Evolutionary conservation across 495 filamentous ascomycete species (phyloP).

Genomic region (Lichina pygmaea): DNA sequence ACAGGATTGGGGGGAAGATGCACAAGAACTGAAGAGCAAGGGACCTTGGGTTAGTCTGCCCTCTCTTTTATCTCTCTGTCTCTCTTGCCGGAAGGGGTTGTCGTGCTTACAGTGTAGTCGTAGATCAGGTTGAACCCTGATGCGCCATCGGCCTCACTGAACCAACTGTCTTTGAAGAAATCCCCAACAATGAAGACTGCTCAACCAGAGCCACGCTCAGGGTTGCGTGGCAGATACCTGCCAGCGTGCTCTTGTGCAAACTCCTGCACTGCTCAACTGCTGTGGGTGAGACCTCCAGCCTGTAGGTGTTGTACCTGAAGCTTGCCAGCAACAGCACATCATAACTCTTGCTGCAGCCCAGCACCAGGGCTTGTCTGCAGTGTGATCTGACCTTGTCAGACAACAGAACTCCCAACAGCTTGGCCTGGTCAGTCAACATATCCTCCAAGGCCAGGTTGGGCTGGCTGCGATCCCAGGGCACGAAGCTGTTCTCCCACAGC

Average conservation of each 20-base stretch:
- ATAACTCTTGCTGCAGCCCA: conserved; percentile 51
- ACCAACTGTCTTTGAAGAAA: conserved; percentile 45
- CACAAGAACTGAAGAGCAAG: conserved; percentile 44
- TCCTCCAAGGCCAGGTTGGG: conserved; percentile 43
- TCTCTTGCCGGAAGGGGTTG: not conserved
- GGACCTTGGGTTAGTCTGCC: not conserved
- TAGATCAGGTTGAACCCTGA: conserved; percentile 50
- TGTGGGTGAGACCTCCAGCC: conserved; percentile 34
- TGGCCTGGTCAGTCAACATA: conserved; percentile 19
- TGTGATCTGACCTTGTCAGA: not conserved
- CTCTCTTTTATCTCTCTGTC: not conserved
- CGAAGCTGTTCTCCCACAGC: conserved; percentile 33
- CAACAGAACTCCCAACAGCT: conserved; percentile 16
- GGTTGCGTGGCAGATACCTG: conserved; percentile 13
- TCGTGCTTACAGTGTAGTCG: conserved; percentile 40
- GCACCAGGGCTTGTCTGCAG: conserved; percentile 15
- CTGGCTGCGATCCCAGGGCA: conserved; percentile 43
- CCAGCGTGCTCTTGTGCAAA: conserved; percentile 10
- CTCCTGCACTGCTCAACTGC: conserved; percentile 28
- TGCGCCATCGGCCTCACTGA: conserved; percentile 17
- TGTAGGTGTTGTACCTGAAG: conserved; percentile 45
- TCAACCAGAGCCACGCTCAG: conserved; percentile 20
- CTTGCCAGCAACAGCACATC: conserved; percentile 42
- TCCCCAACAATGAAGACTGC: conserved; percentile 38
- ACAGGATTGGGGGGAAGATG: conserved; percentile 35